Evolutionary conservation across 2,329 filamentous ascomycete species (phyloP), one percentile per base, ranked within the genome.

Genomic region (Exophiala sideris): DNA sequence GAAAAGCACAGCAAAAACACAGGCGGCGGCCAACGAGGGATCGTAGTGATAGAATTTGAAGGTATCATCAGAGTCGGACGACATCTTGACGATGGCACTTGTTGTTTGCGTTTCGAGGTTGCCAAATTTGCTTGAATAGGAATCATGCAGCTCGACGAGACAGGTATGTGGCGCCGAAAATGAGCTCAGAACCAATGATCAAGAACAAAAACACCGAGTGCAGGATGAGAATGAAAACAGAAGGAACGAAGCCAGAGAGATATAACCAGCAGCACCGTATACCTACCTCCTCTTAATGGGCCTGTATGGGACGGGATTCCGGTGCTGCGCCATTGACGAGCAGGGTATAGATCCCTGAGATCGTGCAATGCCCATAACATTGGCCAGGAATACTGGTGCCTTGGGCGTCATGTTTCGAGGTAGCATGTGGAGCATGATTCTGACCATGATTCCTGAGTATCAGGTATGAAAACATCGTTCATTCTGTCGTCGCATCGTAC

Each of bases 1-100:
- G 56, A 70, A 72, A 12, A 72, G 50, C 2, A 66, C 35, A 3
- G 59, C 11, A 51, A 67, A 67, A 24, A 67, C 60, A 24, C 59
- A 54, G 1, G 65, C 58, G 14, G 64, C 66, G 6, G 60, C 50
- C 1, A 64, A 46, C 2, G 63, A 66, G 11, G 66, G 66, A 7
- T 66, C 42, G 52, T 68, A 68, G 40, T 52, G 39, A 40, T 50
- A 60, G 42, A 56, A 41, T 16, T 48, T 48, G 45, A 39, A 48
- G 34, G 36, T 14, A 9, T 9, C 8, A 32, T 24, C 29, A 11
- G 41, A 29, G 20, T 29, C 41, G 9, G 41, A 24, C 21, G 41
- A 45, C 41, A 45, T 45, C 21, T 38, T 38, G 10, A 16, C 14
- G 11, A 38, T 29, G 14, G 35, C 14, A 38, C 14, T 12, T 38